A percentile compares a stretch with the other conserved stretches of the same genome.
Evolutionary conservation across 1,139 yeast species (phyloP).

Genomic region (Yamadazyma taylorii): DNA sequence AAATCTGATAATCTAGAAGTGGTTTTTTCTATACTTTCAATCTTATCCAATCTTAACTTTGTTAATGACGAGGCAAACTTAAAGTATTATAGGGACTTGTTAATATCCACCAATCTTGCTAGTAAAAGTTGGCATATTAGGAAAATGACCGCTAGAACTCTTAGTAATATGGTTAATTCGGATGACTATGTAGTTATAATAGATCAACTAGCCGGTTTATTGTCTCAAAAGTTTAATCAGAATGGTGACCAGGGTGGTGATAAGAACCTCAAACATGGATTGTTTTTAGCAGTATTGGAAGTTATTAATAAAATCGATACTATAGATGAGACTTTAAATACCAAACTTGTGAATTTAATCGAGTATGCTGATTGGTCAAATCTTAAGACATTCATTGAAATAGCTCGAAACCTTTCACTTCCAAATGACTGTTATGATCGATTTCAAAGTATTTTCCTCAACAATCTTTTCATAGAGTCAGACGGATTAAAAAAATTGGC

Average conservation of each 20-base stretch:
- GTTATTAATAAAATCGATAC: slow-evolving; percentile 12
- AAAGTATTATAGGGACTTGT: slow-evolving; percentile 46
- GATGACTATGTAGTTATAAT: neutral
- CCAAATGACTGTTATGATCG: neutral
- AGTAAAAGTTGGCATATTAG: slow-evolving; percentile 76
- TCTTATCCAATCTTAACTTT: slow-evolving; percentile 67
- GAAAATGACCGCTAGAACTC: slow-evolving; percentile 77
- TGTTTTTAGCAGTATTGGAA: slow-evolving; percentile 45
- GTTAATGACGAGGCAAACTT: slow-evolving; percentile 51
- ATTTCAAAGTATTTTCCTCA: slow-evolving; percentile 7
- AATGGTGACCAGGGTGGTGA: too few species aligned
- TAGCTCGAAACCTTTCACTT: slow-evolving; percentile 5
- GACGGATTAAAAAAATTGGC: slow-evolving; percentile 14
- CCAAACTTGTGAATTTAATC: slow-evolving; percentile 3
- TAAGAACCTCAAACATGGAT: slow-evolving; percentile 57
- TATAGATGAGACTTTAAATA: neutral
- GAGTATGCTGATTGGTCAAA: slow-evolving; percentile 10
- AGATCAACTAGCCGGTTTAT: too few species aligned
- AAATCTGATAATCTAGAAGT: slow-evolving; percentile 44
- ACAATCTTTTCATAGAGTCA: slow-evolving; percentile 2
- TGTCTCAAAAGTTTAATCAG: too few species aligned
- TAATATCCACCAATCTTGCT: slow-evolving; percentile 43
- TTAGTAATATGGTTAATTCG: slow-evolving; percentile 37
- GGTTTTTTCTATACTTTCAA: slow-evolving; percentile 71
- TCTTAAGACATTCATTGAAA: slow-evolving; percentile 11